Percentiles rank a stretch among this genome's conserved stretches.
phyloP scores from a whole-genome alignment of 257 asterid genomes.

The Perilla frutescens region DNA sequence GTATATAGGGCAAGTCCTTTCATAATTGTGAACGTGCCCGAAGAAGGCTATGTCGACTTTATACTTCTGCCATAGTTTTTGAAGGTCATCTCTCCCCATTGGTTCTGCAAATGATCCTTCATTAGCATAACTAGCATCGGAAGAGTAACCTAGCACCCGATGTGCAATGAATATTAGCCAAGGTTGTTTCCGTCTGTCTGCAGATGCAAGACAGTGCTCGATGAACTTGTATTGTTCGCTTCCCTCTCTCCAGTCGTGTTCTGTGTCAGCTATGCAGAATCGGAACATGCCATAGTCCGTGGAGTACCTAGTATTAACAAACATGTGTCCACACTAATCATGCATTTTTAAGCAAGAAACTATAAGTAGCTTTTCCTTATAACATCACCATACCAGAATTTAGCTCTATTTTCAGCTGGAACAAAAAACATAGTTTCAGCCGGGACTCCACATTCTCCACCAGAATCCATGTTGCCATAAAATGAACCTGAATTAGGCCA shows the following conservation, averaged over 20 bases:
- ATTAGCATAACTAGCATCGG: constrained; percentile 51
- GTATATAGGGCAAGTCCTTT: constrained; percentile 80
- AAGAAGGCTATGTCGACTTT: constrained; percentile 81
- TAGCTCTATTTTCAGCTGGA: constrained; percentile 93
- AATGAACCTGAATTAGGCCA: constrained; percentile 95
- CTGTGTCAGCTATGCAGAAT: constrained; percentile 86
- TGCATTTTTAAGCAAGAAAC: too few species aligned
- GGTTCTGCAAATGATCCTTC: constrained; percentile 84
- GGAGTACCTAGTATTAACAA: constrained; percentile 56
- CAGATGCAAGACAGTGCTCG: constrained; percentile 79
- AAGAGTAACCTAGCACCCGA: constrained; percentile 85
- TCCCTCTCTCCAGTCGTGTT: constrained; percentile 92
- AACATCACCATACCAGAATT: constrained; percentile 67
- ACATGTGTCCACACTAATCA: too few species aligned
- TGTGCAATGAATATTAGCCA: constrained; percentile 88
- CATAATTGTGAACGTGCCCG: constrained; percentile 79
- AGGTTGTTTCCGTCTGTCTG: constrained; percentile 78
- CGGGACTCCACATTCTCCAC: constrained; percentile 95
- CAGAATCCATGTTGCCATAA: constrained; percentile 74
- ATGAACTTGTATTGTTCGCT: constrained; percentile 79
- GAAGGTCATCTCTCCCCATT: constrained; percentile 86
- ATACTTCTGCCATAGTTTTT: constrained; percentile 88
- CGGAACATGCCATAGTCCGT: constrained; percentile 93
- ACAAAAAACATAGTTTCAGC: constrained; percentile 82
- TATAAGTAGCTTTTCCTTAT: too few species aligned